These are phyloP conservation scores for Aspergillus uvarum DNA, from an alignment of 2,329 filamentous ascomycete species.

Conservation along the genomic window DNA sequence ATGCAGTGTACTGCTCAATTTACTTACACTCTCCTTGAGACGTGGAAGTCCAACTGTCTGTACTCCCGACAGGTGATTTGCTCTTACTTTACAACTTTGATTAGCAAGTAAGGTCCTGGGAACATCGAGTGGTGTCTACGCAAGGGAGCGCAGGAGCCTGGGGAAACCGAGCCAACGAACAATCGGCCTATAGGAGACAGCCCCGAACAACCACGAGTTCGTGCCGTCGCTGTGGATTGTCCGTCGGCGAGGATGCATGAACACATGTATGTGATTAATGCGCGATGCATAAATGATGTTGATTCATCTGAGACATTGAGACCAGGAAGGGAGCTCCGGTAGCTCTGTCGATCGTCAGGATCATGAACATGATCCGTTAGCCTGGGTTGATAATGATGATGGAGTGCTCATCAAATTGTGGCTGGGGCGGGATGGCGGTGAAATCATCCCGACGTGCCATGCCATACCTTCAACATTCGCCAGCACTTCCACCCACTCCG, in stretches of 20 bases:
- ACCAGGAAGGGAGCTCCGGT: not conserved
- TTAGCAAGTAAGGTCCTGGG: not conserved
- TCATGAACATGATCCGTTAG: too few species aligned
- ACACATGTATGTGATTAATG: not conserved
- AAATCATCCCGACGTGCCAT: not conserved
- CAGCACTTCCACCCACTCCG: too few species aligned
- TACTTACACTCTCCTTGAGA: not conserved
- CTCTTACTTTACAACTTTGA: too few species aligned
- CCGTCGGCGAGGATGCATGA: not conserved
- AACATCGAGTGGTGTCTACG: not conserved
- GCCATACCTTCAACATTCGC: not conserved
- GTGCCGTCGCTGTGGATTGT: not conserved
- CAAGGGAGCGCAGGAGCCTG: not conserved
- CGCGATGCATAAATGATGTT: not conserved
- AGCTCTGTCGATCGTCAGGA: not conserved
- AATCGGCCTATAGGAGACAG: not conserved
- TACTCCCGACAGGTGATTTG: too few species aligned
- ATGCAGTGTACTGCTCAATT: not conserved
- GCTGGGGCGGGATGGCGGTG: constrained; percentile 2
- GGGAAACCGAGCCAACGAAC: not conserved
- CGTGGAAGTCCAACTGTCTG: not conserved
- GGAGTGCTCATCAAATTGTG: not conserved
- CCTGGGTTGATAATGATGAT: too few species aligned
- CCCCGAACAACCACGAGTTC: not conserved
- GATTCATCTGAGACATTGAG: not conserved